A percentile compares a stretch with the other conserved stretches of the same genome.
These are phyloP conservation scores for Phaeotremella fagi DNA, from an alignment of 768 basidiomycete genomes.

Conservation along the genomic window DNA sequence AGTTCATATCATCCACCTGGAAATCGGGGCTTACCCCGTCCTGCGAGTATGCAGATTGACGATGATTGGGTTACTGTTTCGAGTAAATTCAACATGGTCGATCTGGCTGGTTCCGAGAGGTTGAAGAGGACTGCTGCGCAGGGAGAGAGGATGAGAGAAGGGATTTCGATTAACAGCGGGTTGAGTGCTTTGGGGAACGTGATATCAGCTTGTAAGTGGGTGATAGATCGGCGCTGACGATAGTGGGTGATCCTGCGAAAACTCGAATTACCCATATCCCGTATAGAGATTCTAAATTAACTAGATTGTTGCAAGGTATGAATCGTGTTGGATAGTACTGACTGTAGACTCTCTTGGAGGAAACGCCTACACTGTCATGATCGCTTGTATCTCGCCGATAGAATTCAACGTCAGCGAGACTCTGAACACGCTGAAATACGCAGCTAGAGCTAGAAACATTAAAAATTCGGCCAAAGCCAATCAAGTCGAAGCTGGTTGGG, in stretches of 20 bases:
- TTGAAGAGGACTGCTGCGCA: conserved; percentile 93
- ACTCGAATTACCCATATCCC: conserved; percentile 87
- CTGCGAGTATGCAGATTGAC: conserved; percentile 62
- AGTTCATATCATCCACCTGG: background rate
- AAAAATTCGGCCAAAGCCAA: conserved; percentile 89
- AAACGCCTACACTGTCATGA: conserved; percentile 97
- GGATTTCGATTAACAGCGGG: conserved; percentile 98
- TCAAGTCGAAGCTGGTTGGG: conserved; percentile 97
- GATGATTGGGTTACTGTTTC: conserved; percentile 86
- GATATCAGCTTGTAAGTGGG: conserved; percentile 64
- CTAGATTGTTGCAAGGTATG: conserved; percentile 70
- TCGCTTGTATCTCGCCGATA: conserved; percentile 92
- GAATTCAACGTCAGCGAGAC: conserved; percentile 96
- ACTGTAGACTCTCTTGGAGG: conserved; percentile 79
- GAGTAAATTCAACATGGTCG: conserved; percentile 98
- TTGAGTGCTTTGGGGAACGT: conserved; percentile 95
- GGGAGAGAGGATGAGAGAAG: conserved; percentile 95
- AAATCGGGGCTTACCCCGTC: conserved; percentile 41
- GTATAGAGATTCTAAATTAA: conserved; percentile 97
- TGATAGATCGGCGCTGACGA: background rate
- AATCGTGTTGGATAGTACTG: conserved; percentile 12
- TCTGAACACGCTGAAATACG: conserved; percentile 74
- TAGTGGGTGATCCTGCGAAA: conserved; percentile 81
- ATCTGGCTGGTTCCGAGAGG: conserved; percentile 92
- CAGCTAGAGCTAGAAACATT: conserved; percentile 94